Conservation (phyloP, 306 rosid species). For the Trichosanthes cucumerina region DNA sequence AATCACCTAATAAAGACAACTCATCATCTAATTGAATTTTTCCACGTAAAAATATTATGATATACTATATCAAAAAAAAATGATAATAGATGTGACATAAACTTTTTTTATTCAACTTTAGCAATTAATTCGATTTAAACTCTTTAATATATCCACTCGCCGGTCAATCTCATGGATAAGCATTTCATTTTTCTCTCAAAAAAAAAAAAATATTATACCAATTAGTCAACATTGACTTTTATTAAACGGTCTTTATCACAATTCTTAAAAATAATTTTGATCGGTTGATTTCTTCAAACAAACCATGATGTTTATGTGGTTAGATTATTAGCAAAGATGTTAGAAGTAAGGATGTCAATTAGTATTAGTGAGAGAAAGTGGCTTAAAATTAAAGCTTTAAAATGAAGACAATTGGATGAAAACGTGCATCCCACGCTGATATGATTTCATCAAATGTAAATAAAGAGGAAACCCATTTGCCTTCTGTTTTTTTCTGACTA, state of each 20-base stretch:
- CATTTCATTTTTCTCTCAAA: background rate
- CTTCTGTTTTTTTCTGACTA: background rate
- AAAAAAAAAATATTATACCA: background rate
- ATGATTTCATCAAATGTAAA: background rate
- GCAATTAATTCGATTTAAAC: background rate
- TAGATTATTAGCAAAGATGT: background rate
- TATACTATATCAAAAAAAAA: background rate
- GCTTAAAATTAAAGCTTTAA: background rate
- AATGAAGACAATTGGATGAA: background rate
- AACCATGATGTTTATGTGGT: background rate
- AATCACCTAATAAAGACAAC: background rate
- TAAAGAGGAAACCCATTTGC: background rate
- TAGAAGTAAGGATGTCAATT: background rate
- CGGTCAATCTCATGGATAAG: background rate
- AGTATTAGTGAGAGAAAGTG: background rate
- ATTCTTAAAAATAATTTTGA: background rate
- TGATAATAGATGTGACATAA: background rate
- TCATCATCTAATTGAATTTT: background rate
- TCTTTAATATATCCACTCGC: background rate
- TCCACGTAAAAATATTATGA: background rate
- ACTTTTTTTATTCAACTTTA: background rate
- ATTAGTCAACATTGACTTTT: background rate
- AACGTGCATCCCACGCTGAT: constrained; percentile 3
- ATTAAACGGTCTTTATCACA: background rate
- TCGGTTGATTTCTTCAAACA: background rate